Base-by-base conservation (phyloP, 768 basidiomycete genomes). In the Lactarius evosmus region DNA sequence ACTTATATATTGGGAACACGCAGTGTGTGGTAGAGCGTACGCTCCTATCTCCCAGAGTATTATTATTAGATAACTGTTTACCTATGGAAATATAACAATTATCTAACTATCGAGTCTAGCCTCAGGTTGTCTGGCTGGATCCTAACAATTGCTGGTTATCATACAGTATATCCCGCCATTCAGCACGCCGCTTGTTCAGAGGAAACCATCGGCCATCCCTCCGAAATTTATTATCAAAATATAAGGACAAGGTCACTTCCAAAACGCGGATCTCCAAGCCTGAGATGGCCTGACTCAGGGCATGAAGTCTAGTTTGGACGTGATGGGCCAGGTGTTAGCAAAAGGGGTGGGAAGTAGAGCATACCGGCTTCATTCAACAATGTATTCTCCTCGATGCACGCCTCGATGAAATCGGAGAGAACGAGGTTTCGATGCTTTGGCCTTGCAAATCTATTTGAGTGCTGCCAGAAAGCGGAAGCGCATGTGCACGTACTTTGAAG, bases 361-460 rank as follows among this genome's bases (percentile, higher is more conserved):
- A 74, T 66, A 88, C 93, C 91, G 67, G 91, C 91, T 75, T 96
- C 94, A 72, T 93, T 86, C 40, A 95, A 79, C 49, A 95, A 73
- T 0, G 92, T 93, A 49, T 80, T 82, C 71, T 95, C 91, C n/a
- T 92, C 92, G 34, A 95, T 70, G 70, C 88, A 94, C 6, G 85
- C 87, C 49, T 82, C 76, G 41, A 97, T 83, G 73, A 84, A 97
- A 64, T 91, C 89, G 0, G 87, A 79, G 58, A 93, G 78, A 9
- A 96, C 81, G 7, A 95, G 79, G 70, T 91, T 83, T 53, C 91
- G 85, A 29, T 86, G 83, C 75, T 90, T 93, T 2, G 92, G 91
- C 69, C 93, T 95, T 63, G 17, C 66, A 54, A n/a, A 40, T 55
- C 33, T 33, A 5, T 27, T 52, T 56, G 36, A 44, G 33, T 14